phyloP scores from a whole-genome alignment of 805 yeast genomes.

The Candida verbasci region DNA sequence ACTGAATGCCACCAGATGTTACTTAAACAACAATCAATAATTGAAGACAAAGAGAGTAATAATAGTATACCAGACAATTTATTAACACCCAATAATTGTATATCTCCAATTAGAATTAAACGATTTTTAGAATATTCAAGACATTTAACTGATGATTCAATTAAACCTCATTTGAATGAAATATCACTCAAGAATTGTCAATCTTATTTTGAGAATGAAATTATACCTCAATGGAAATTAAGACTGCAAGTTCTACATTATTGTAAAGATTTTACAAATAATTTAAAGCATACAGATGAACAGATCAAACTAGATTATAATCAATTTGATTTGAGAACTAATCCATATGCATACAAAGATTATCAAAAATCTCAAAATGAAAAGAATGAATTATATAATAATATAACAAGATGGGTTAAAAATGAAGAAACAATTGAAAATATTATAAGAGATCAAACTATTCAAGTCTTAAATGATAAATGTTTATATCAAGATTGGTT shows the following conservation, averaged over 20 bases:
- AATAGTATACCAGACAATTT: slow-evolving; percentile 10
- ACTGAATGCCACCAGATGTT: no score
- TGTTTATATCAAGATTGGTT: slow-evolving; percentile 37
- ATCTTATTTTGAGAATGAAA: slow-evolving; percentile 19
- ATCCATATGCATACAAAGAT: slow-evolving; percentile 34
- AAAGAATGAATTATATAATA: slow-evolving; percentile 21
- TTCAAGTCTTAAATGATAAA: slow-evolving; percentile 28
- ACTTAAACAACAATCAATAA: background rate
- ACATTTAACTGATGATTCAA: slow-evolving; percentile 36
- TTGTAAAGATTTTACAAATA: slow-evolving; percentile 25
- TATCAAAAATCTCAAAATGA: slow-evolving; percentile 17
- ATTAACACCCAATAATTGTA: slow-evolving; percentile 29
- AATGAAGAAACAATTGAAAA: slow-evolving; percentile 32
- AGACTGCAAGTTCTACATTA: slow-evolving; percentile 26
- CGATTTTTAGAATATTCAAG: slow-evolving; percentile 37
- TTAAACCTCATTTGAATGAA: slow-evolving; percentile 35
- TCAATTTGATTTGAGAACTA: slow-evolving; percentile 27
- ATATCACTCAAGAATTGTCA: slow-evolving; percentile 20
- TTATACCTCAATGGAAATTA: slow-evolving; percentile 35
- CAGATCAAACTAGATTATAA: slow-evolving; percentile 3
- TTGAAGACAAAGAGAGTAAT: background rate
- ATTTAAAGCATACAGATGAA: slow-evolving; percentile 18
- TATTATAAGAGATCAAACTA: slow-evolving; percentile 31
- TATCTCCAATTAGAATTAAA: slow-evolving; percentile 27
- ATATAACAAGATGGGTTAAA: slow-evolving; percentile 31